These are phyloP conservation scores for Breviolum minutum DNA, from an alignment of 73 alveolate species.

Conservation along the genomic window DNA sequence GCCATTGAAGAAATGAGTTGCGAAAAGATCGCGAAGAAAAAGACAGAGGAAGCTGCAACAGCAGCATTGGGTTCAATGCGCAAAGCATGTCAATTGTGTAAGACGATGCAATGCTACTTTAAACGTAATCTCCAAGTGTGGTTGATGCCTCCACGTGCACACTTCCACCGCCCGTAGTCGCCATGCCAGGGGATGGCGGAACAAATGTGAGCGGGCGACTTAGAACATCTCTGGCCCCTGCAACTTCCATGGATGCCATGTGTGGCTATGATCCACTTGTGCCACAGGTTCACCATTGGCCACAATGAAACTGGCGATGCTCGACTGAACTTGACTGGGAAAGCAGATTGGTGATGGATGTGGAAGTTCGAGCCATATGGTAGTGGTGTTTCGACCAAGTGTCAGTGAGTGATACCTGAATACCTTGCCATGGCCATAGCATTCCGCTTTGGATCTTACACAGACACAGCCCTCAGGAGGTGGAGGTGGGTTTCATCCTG, in stretches of 20 bases:
- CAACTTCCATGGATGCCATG: neutral
- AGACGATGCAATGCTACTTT: no score
- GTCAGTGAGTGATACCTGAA: no score
- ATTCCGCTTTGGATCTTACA: no score
- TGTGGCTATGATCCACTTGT: neutral
- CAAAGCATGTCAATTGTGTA: no score
- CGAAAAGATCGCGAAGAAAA: no score
- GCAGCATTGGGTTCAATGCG: no score
- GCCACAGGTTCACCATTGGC: conserved; percentile 81
- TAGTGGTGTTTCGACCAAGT: no score
- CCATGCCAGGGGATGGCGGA: conserved; percentile 83
- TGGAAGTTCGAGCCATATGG: neutral
- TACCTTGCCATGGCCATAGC: no score
- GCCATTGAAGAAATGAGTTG: neutral
- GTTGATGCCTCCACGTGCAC: no score
- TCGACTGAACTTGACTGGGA: neutral
- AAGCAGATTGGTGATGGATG: neutral
- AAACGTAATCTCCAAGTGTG: no score
- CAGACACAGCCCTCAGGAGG: neutral
- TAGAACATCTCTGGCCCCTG: neutral
- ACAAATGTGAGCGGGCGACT: conserved; percentile 57
- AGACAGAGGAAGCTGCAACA: no score
- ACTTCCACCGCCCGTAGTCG: neutral
- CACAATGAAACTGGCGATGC: conserved; percentile 59
- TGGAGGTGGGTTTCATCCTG: conserved; percentile 90